phyloP scores from a whole-genome alignment of 1,139 yeast species.

The Taphrina confusa region DNA sequence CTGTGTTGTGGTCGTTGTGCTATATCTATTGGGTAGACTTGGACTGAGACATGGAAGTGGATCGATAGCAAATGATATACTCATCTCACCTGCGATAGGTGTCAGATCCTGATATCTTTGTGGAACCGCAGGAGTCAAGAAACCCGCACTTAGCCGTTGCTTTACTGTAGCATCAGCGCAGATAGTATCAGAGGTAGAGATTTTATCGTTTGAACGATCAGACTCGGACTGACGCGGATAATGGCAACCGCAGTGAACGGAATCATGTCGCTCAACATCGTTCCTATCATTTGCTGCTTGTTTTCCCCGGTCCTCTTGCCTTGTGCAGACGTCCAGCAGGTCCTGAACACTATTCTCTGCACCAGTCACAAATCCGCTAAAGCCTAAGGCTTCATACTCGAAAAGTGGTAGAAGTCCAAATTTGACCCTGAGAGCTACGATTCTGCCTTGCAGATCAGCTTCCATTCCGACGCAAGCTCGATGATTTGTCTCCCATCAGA shows the following conservation, averaged over 20 bases:
- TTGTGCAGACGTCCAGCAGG: background rate
- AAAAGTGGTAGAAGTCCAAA: background rate
- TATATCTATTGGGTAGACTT: background rate
- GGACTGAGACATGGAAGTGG: background rate
- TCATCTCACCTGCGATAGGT: too few species aligned
- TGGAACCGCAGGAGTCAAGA: conserved; percentile 1
- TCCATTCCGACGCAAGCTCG: background rate
- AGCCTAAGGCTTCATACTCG: background rate
- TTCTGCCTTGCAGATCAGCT: background rate
- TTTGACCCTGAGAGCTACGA: background rate
- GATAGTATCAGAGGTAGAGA: too few species aligned
- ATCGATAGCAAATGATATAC: background rate
- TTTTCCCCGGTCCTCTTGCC: too few species aligned
- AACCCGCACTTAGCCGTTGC: too few species aligned
- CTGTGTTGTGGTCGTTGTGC: too few species aligned
- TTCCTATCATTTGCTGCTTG: too few species aligned
- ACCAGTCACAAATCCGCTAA: conserved; percentile 3
- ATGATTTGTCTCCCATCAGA: too few species aligned
- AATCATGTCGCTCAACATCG: too few species aligned
- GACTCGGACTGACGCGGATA: too few species aligned
- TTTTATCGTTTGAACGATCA: too few species aligned
- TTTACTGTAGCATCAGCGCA: too few species aligned
- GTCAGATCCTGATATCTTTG: background rate
- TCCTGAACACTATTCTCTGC: background rate
- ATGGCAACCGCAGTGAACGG: too few species aligned